These are phyloP conservation scores for Collybiopsis luxurians DNA, from an alignment of 768 basidiomycete species.

Conservation along the genomic window DNA sequence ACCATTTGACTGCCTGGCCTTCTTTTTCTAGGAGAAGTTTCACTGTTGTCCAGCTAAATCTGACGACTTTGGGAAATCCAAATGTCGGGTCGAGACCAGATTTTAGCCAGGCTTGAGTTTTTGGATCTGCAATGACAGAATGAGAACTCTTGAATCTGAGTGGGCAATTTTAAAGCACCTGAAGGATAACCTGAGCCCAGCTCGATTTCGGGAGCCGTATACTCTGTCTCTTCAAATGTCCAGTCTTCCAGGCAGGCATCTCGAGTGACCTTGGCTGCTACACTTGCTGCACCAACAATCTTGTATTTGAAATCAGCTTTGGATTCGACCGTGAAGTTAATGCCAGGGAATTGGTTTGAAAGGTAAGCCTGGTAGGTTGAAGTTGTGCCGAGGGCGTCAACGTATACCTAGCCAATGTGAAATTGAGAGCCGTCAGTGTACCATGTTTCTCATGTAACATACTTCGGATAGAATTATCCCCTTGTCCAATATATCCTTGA, in stretches of 20 bases:
- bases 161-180: slow-evolving; percentile 40
- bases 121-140: slow-evolving; percentile 68
- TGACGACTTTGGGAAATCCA: slow-evolving; percentile 85
- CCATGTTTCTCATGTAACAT: slow-evolving; percentile 10
- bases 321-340: slow-evolving; percentile 82
- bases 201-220: slow-evolving; percentile 27
- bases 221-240: slow-evolving; percentile 64
- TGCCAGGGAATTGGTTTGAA: slow-evolving; percentile 75
- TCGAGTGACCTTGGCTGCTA: slow-evolving; percentile 96
- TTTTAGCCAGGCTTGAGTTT: slow-evolving; percentile 85
- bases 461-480: slow-evolving; percentile 83
- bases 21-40: slow-evolving; percentile 80
- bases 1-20: slow-evolving; percentile 85
- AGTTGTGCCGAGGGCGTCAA: slow-evolving; percentile 91
- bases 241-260: slow-evolving; percentile 89
- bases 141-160: background rate
- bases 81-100: slow-evolving; percentile 80
- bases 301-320: slow-evolving; percentile 98
- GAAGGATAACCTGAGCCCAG: slow-evolving; percentile 92
- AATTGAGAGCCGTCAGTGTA: background rate
- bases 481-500: slow-evolving; percentile 77
- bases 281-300: slow-evolving; percentile 95
- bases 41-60: slow-evolving; percentile 96
- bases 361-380: slow-evolving; percentile 84
- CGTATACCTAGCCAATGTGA: slow-evolving; percentile 64